phyloP scores from a whole-genome alignment of 2,329 filamentous ascomycete species.

The Nectriaceae sp. region DNA sequence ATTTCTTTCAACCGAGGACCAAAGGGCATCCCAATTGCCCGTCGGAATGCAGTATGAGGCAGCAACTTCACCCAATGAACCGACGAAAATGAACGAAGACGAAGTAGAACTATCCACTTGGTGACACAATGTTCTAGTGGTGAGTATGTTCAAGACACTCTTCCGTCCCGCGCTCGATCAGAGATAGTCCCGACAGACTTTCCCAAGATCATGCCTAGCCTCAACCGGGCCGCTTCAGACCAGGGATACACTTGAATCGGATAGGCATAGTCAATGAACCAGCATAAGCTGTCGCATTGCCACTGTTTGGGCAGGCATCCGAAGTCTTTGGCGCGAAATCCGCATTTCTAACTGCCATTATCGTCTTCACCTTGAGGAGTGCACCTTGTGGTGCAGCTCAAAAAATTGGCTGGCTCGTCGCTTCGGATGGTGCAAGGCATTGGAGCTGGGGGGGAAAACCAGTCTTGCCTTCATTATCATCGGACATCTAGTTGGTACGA shows the following conservation, averaged over 20 bases:
- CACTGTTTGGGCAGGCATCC: neutral
- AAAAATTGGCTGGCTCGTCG: neutral
- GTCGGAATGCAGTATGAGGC: constrained; percentile 1
- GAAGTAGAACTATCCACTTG: neutral
- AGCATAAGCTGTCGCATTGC: neutral
- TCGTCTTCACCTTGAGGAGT: neutral
- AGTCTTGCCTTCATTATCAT: neutral
- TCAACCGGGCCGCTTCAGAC: neutral
- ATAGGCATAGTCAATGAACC: neutral
- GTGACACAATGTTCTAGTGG: neutral
- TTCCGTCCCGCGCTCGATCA: neutral
- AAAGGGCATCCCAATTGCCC: neutral
- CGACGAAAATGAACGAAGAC: neutral
- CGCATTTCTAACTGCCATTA: neutral
- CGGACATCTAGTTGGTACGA: neutral
- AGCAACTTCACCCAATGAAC: neutral
- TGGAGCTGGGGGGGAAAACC: neutral
- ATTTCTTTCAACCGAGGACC: constrained; percentile 1
- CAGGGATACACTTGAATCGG: neutral
- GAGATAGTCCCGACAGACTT: neutral
- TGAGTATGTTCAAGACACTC: neutral
- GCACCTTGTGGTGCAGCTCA: neutral
- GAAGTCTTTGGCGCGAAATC: neutral
- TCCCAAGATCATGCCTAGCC: neutral
- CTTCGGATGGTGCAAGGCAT: neutral